Base-by-base conservation (phyloP, 768 basidiomycete genomes). In the Clitopilus passeckerianus region DNA sequence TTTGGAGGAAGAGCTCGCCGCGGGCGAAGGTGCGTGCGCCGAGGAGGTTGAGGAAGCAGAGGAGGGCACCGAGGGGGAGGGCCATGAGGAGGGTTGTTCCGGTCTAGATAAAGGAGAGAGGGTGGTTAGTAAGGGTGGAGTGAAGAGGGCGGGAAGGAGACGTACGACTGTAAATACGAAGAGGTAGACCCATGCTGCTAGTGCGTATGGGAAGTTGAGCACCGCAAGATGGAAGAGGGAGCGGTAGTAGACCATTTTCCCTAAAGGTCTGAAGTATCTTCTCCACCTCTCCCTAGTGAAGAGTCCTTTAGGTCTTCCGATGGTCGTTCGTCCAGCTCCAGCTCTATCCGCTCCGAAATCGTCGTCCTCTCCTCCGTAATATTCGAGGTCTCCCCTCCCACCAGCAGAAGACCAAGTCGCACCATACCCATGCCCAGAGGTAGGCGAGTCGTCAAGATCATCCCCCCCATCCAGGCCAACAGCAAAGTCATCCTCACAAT, bases 51-150 rank as follows among this genome's bases (percentile, higher is more conserved):
- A 90, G 77, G 71, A 91, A 93, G 70, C 89, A 91, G 16, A 92
- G 74, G 9, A 92, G 74, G 1, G 87, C 86, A 12, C 91, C 91
- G 16, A 93, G 72, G 1, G 91, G 91, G 4, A 93, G 78, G 0
- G 88, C 86, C 66, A 93, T 79, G n/a, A 93, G 80, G 14, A 91
- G 79, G 0, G 87, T 90, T 23, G 91, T 93, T 10, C 91, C 91
- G 0, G 86, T 80, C 90, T 93, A 54, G 22, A 27, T 34, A 58
- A 24, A 18, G 9, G n/a, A 4, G 8, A 41, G 33, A 52, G 34
- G 56, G 12, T n/a, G n/a, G n/a, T n/a, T n/a, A n/a, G n/a, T n/a
- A 58, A 34, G 23, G 16, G 41, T 8, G 18, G 22, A 5, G 52
- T 34, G 23, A 37, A 18, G 34, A 37, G n/a, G 15, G 52, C 34